phyloP scores from a whole-genome alignment of 208 protist species.

The Leishmania major region DNA sequence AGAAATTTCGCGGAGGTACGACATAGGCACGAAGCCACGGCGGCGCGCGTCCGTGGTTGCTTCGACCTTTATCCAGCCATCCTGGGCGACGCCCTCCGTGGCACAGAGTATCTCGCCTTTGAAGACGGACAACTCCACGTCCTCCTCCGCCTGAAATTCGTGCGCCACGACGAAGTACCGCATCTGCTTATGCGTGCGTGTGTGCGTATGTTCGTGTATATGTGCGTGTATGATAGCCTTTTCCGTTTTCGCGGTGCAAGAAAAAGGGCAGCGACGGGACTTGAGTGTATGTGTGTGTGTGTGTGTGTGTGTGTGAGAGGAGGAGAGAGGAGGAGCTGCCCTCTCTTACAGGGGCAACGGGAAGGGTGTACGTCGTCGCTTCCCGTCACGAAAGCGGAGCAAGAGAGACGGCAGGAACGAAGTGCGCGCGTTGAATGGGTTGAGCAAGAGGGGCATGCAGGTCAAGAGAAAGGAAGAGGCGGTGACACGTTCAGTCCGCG shows the following conservation, averaged over 20 bases:
- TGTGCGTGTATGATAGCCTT: background rate
- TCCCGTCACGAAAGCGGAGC: background rate
- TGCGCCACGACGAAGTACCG: slow-evolving; percentile 56
- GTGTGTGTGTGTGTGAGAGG: background rate
- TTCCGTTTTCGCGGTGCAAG: background rate
- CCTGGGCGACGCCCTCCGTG: slow-evolving; percentile 49
- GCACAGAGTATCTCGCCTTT: slow-evolving; percentile 67
- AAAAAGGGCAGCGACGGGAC: background rate
- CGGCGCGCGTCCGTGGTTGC: slow-evolving; percentile 34
- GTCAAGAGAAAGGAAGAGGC: background rate
- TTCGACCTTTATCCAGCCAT: slow-evolving; percentile 86
- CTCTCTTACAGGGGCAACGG: background rate
- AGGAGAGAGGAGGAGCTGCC: background rate
- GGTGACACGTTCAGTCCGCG: background rate
- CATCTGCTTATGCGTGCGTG: slow-evolving; percentile 17
- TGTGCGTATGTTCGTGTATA: background rate
- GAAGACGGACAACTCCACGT: slow-evolving; percentile 71
- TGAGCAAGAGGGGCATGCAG: background rate
- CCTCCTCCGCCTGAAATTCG: slow-evolving; percentile 77
- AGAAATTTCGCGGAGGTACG: slow-evolving; percentile 61
- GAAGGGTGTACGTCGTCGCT: background rate
- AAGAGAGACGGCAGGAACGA: background rate
- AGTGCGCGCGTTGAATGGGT: background rate
- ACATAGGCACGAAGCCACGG: slow-evolving; percentile 79
- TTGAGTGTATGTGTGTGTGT: background rate